Conservation (phyloP, 108 stramenopile species). For the Bacterosira constricta region DNA sequence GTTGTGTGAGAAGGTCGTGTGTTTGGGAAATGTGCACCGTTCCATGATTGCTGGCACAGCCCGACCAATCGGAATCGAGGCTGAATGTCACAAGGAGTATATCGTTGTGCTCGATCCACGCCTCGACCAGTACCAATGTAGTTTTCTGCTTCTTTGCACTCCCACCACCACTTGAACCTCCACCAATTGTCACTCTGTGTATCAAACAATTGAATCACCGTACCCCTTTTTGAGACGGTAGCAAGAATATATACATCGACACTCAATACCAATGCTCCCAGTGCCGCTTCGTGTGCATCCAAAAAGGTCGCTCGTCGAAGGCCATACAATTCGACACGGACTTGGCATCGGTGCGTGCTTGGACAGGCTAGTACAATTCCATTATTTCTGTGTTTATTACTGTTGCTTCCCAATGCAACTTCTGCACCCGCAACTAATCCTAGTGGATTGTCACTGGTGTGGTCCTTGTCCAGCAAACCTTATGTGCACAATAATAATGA, state of each 20-base stretch:
- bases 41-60: conserved; percentile 92
- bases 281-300: conserved; percentile 92
- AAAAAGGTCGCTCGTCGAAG: conserved; percentile 85
- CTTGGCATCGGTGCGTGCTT: conserved; percentile 82
- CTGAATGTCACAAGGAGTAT: conserved; percentile 90
- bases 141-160: conserved; percentile 59
- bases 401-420: conserved; percentile 16
- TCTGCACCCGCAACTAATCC: conserved; percentile 62
- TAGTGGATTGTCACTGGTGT: conserved; percentile 85
- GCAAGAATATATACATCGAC: conserved; percentile 87
- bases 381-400: conserved; percentile 28
- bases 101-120: conserved; percentile 93
- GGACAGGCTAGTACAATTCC: conserved; percentile 96
- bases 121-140: conserved; percentile 65
- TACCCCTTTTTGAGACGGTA: conserved; percentile 92
- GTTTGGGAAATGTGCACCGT: conserved; percentile 92
- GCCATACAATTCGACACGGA: conserved; percentile 96
- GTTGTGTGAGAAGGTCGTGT: conserved; percentile 31
- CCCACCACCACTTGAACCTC: conserved; percentile 61
- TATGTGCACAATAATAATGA: too few relatives aligned
- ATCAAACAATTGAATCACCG: conserved; percentile 94
- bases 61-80: conserved; percentile 76
- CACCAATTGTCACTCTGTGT: conserved; percentile 74
- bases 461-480: conserved; percentile 89
- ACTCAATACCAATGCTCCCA: conserved; percentile 84